Conservation (phyloP, 2,329 filamentous ascomycete species). For the Curvularia spicifera region DNA sequence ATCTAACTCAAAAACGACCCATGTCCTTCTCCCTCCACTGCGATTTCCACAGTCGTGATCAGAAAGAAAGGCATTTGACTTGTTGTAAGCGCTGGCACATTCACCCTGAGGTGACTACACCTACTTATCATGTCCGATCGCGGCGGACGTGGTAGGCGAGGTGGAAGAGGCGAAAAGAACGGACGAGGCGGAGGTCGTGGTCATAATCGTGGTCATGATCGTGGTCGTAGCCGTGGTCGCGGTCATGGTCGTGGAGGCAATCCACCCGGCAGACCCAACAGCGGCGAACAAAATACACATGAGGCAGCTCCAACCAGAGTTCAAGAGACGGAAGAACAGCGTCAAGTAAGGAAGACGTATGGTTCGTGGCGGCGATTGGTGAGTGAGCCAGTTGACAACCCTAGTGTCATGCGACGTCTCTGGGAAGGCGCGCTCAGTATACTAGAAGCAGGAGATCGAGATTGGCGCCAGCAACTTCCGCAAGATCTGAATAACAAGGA, state of each 20-base stretch:
- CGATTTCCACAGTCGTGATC: background rate
- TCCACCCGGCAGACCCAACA: background rate
- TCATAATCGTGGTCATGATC: background rate
- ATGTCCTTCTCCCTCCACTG: no score
- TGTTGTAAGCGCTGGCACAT: background rate
- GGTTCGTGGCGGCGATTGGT: conserved; percentile 38
- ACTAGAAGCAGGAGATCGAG: conserved; percentile 37
- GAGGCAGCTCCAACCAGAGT: conserved; percentile 5
- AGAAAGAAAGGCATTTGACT: background rate
- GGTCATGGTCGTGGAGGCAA: background rate
- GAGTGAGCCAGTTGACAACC: conserved; percentile 26
- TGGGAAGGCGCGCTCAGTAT: conserved; percentile 41
- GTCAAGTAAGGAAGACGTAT: conserved; percentile 32
- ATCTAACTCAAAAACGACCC: background rate
- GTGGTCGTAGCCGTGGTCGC: conserved; percentile 1
- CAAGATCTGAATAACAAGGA: conserved; percentile 41
- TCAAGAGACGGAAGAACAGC: conserved; percentile 32
- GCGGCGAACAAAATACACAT: background rate
- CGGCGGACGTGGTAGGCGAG: conserved; percentile 2
- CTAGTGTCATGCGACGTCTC: conserved; percentile 25
- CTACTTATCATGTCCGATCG: background rate
- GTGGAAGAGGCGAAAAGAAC: background rate
- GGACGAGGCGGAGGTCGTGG: background rate
- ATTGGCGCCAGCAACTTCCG: conserved; percentile 42
- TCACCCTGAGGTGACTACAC: background rate